Base-by-base conservation (phyloP, 805 yeast genomes). In the Priceomyces medius region DNA sequence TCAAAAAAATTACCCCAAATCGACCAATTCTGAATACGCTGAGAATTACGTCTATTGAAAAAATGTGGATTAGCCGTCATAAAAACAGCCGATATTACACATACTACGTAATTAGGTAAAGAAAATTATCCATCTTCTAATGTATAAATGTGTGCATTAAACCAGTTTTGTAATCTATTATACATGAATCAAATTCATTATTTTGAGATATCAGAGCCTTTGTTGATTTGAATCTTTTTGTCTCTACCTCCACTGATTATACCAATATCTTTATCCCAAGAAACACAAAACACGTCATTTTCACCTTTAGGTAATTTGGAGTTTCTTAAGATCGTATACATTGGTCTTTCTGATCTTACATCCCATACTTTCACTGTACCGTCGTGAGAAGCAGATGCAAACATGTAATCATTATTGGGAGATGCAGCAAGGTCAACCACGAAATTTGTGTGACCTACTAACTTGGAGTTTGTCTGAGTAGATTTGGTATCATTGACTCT, bases 311-410 rank as follows among this genome's bases (percentile, higher is more conserved):
- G 68, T 8, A 66, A 68, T 2, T 68, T 64, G 13, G 77, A 72
- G 55, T 88, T 85, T 62, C 98, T 80, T 12, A 85, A 77, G 37
- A 93, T 80, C 5, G 95, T 86, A 62, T 85, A 88, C 68, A 93
- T 70, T 9, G 93, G 76, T 54, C 81, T 78, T 48, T 82, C 85
- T 3, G 97, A 85, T 57, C 99, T 81, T 7, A 91, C 77, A 63
- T 91, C 99, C 99, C 99, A 93, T 16, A 93, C 85, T 56, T 89
- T 83, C 33, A 85, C 91, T 0, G 96, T 87, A 19, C 98, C 97
- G 63, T 93, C 99, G 60, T 90, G 97, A n/a, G 97, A 88, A 9
- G 85, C 96, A 3, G 96, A 87, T 16, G 87, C 80, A 53, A 93
- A 76, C 82, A 88, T 80, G 64, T 86, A 83, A 37, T 83, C 87